Evolutionary conservation across 306 rosid species (phyloP).

Genomic region (Glycine latifolia): DNA sequence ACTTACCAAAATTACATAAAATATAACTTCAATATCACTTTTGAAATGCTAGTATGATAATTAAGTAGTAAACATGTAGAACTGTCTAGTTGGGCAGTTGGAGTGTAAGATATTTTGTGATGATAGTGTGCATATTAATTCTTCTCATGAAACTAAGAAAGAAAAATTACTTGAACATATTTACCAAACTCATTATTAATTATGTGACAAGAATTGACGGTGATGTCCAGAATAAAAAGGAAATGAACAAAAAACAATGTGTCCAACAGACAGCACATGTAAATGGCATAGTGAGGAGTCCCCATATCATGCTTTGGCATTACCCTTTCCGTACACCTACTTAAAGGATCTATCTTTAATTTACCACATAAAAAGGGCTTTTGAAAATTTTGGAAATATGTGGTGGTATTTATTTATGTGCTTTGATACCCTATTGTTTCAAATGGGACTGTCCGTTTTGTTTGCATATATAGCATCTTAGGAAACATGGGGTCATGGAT

Average conservation of each 20-base stretch:
- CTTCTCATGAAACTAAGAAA: neutral
- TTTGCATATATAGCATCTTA: conserved; percentile 49
- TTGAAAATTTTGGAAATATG: conserved; percentile 39
- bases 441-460: conserved; percentile 45
- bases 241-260: conserved; percentile 43
- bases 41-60: neutral
- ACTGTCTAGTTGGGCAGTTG: neutral
- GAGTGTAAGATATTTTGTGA: neutral
- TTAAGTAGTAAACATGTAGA: neutral
- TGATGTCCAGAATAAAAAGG: no score
- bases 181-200: neutral
- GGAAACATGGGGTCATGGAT: conserved; percentile 44
- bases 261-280: conserved; percentile 48
- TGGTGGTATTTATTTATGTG: conserved; percentile 37
- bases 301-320: conserved; percentile 11
- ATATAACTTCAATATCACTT: conserved; percentile 13
- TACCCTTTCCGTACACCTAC: conserved; percentile 42
- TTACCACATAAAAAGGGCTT: conserved; percentile 35
- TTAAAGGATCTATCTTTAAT: conserved; percentile 34
- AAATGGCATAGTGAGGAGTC: conserved; percentile 12
- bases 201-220: conserved; percentile 41
- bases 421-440: conserved; percentile 32
- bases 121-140: neutral
- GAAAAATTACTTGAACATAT: neutral
- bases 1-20: conserved; percentile 20